A percentile compares a stretch with the other conserved stretches of the same genome.
phyloP scores from a whole-genome alignment of 176 grass and related monocot species.

The Paspalum vaginatum region DNA sequence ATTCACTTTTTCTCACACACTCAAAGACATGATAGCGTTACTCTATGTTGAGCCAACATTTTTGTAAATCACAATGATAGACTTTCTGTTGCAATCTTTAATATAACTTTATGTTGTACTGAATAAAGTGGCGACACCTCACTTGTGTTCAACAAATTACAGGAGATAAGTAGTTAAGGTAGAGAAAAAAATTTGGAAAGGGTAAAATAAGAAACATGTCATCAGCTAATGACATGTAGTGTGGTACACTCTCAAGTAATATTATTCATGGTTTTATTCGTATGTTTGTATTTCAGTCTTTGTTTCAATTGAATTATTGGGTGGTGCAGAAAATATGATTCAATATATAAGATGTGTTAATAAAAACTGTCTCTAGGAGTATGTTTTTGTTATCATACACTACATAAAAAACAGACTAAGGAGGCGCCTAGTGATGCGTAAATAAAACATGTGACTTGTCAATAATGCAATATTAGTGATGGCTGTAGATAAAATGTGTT shows the following conservation, averaged over 20 bases:
- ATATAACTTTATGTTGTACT: background rate
- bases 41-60: background rate
- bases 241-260: background rate
- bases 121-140: background rate
- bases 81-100: background rate
- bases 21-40: slow-evolving; percentile 18
- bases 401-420: too few species aligned
- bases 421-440: too few species aligned
- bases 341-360: background rate
- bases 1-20: slow-evolving; percentile 21
- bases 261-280: too few species aligned
- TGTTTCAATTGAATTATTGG: background rate
- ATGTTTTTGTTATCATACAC: background rate
- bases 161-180: background rate
- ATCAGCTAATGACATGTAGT: background rate
- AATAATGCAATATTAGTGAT: too few species aligned
- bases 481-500: too few species aligned
- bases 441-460: too few species aligned
- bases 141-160: background rate
- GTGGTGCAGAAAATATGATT: background rate
- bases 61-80: background rate
- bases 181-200: background rate
- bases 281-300: background rate
- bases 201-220: background rate
- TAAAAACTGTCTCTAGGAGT: background rate